Evolutionary conservation across 1,284 basidiomycete species (phyloP).

Genomic region (Cryptococcus sp.): DNA sequence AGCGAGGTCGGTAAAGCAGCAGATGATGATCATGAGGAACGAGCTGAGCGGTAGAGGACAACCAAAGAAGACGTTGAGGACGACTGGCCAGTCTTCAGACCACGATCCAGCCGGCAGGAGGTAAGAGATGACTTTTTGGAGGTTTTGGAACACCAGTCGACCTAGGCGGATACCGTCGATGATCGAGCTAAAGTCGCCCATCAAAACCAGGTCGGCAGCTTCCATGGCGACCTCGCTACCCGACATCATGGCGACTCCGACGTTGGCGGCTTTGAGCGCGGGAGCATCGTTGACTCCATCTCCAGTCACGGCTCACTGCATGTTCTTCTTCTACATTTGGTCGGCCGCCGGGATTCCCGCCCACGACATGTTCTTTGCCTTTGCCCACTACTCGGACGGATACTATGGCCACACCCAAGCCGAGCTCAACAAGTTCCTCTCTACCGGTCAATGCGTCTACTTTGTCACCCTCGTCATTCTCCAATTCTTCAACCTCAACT

Average conservation of each 20-base stretch:
- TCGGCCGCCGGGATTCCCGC: conserved; percentile 55
- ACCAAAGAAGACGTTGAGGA: conserved; percentile 50
- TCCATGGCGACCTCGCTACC: conserved; percentile 42
- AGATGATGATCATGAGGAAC: conserved; percentile 52
- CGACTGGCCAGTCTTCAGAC: conserved; percentile 58
- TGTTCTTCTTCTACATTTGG: conserved; percentile 48
- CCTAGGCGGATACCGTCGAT: conserved; percentile 50
- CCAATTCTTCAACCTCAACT: conserved; percentile 55
- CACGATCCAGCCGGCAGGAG: conserved; percentile 45
- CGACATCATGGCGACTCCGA: conserved; percentile 45
- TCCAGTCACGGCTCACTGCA: conserved; percentile 51
- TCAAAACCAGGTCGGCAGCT: conserved; percentile 28
- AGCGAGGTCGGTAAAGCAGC: conserved; percentile 52
- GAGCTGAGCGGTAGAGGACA: conserved; percentile 50
- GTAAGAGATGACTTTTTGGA: conserved; percentile 48
- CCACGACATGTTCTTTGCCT: conserved; percentile 31
- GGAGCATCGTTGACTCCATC: conserved; percentile 65
- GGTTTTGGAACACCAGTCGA: conserved; percentile 60
- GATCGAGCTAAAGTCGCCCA: conserved; percentile 30
- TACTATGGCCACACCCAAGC: conserved; percentile 5
- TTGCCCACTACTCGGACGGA: conserved; percentile 4
- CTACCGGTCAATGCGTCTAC: conserved; percentile 47
- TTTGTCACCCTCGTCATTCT: conserved; percentile 58
- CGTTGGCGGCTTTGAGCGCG: conserved; percentile 47
- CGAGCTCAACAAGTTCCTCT: conserved; percentile 42